A percentile compares a stretch with the other conserved stretches of the same genome.
phyloP scores from a whole-genome alignment of 257 asterid genomes.

The Buddleja alternifolia region DNA sequence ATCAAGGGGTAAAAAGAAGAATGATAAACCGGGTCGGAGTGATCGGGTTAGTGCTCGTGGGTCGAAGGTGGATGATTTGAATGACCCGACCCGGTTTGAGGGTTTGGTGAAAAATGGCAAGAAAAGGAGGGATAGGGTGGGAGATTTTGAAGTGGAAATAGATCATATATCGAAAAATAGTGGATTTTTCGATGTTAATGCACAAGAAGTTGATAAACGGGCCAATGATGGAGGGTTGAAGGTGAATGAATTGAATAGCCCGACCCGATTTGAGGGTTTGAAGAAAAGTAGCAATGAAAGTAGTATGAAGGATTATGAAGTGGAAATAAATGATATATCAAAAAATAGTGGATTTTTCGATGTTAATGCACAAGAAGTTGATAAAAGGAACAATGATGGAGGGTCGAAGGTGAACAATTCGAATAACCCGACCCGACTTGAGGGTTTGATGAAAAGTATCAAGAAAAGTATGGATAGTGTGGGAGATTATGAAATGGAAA shows the following conservation, averaged over 20 bases:
- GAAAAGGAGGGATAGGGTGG: slow-evolving; percentile 24
- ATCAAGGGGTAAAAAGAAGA: too few species aligned
- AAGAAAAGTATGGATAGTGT: too few species aligned
- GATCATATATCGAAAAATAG: slow-evolving; percentile 23
- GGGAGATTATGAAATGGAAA: too few species aligned
- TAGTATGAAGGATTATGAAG: background rate
- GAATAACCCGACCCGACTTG: too few species aligned
- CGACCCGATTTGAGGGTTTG: background rate
- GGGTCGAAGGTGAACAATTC: too few species aligned
- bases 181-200: slow-evolving; percentile 7
- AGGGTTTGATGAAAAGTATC: too few species aligned
- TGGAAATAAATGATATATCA: too few species aligned
- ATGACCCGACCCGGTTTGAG: too few species aligned
- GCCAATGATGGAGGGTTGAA: background rate
- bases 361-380: slow-evolving; percentile 14
- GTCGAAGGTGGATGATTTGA: too few species aligned
- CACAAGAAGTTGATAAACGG: background rate
- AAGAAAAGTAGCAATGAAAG: slow-evolving; percentile 25
- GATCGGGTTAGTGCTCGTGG: too few species aligned
- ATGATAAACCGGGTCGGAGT: too few species aligned
- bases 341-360: slow-evolving; percentile 13
- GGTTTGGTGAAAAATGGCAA: slow-evolving; percentile 18
- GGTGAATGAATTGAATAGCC: background rate
- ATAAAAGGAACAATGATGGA: background rate
- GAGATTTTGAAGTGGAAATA: background rate